Conservation (phyloP, 768 basidiomycete species). For the Dioszegia crocea region DNA sequence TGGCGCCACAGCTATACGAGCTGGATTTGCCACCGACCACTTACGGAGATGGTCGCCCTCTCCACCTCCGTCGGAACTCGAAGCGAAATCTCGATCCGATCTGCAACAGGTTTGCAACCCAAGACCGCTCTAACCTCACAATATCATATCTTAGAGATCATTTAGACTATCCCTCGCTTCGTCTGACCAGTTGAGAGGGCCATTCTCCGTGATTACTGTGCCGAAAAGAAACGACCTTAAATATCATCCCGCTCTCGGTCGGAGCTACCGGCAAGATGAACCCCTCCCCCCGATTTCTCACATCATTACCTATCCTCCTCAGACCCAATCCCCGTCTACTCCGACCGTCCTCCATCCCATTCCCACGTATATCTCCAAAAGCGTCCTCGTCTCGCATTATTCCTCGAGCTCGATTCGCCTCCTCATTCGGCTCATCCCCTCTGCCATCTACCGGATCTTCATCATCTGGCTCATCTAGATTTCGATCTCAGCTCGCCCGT, state of each 20-base stretch:
- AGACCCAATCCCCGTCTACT: neutral
- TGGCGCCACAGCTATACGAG: too few relatives aligned
- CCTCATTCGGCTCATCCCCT: conserved; percentile 4
- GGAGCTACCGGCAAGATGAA: neutral
- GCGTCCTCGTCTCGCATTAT: neutral
- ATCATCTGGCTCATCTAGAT: neutral
- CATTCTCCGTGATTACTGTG: too few relatives aligned
- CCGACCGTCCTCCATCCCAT: neutral
- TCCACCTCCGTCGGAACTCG: too few relatives aligned
- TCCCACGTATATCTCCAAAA: neutral
- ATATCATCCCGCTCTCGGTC: too few relatives aligned
- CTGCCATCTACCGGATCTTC: conserved; percentile 1
- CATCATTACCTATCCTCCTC: neutral
- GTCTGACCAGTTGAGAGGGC: too few relatives aligned
- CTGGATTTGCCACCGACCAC: too few relatives aligned
- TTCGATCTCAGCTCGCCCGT: conserved; percentile 10
- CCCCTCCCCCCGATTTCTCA: neutral
- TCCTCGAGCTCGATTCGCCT: neutral
- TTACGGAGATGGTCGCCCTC: too few relatives aligned
- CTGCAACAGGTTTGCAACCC: neutral
- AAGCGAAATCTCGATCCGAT: neutral
- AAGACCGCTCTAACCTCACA: too few relatives aligned
- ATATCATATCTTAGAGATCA: too few relatives aligned
- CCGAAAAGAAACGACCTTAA: too few relatives aligned
- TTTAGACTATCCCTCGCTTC: too few relatives aligned